Conservation (phyloP, 805 yeast species). For the Barnettozyma pratensis region DNA sequence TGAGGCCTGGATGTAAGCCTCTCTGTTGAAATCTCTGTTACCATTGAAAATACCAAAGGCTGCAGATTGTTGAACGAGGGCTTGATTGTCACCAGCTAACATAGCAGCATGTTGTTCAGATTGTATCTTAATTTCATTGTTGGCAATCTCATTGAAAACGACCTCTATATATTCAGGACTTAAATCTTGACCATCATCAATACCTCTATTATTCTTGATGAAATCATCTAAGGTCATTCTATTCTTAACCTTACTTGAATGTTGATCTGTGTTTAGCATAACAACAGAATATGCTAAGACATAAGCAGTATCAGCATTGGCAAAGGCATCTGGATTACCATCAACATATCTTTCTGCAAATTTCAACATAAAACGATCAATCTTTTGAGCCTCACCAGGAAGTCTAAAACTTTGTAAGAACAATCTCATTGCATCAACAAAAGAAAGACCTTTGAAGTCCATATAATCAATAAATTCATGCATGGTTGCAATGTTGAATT, state of each 20-base stretch:
- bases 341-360: slow-evolving; percentile 89
- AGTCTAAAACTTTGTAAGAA: slow-evolving; percentile 86
- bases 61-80: slow-evolving; percentile 32
- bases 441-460: slow-evolving; percentile 63
- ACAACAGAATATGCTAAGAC: slow-evolving; percentile 88
- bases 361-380: slow-evolving; percentile 93
- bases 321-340: slow-evolving; percentile 83
- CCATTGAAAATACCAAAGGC: slow-evolving; percentile 54
- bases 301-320: slow-evolving; percentile 92
- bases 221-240: slow-evolving; percentile 89
- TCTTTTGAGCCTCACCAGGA: slow-evolving; percentile 98
- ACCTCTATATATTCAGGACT: slow-evolving; percentile 66
- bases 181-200: slow-evolving; percentile 84
- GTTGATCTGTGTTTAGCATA: slow-evolving; percentile 91
- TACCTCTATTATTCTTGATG: slow-evolving; percentile 80
- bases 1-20: slow-evolving; percentile 89
- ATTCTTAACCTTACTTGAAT: slow-evolving; percentile 77
- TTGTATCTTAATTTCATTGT: slow-evolving; percentile 81
- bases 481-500: slow-evolving; percentile 74
- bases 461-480: slow-evolving; percentile 88
- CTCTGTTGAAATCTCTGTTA: slow-evolving; percentile 65
- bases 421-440: slow-evolving; percentile 80
- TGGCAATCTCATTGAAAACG: slow-evolving; percentile 72
- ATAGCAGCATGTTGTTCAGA: slow-evolving; percentile 94
- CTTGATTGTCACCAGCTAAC: slow-evolving; percentile 50